Evolutionary conservation across 768 basidiomycete genomes (phyloP).

Genomic region (Podaxis sp.): DNA sequence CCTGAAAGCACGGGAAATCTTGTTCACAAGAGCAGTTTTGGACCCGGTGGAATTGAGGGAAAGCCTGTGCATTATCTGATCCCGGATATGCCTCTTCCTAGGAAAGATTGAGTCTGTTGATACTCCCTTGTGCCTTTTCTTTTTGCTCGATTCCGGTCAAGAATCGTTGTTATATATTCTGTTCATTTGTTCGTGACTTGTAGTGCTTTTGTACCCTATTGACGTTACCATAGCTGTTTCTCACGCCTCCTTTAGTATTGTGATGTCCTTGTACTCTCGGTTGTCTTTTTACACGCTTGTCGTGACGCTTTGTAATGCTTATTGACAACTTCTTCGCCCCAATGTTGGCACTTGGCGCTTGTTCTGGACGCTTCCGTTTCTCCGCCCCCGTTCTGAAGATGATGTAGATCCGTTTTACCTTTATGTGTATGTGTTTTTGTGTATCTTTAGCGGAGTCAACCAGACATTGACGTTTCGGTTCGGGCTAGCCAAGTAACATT

Average conservation of each 20-base stretch:
- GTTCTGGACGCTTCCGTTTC: not conserved
- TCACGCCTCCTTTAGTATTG: not conserved
- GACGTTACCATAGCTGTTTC: not conserved
- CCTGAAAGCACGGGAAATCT: constrained; percentile 23
- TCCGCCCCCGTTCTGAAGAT: too few species aligned
- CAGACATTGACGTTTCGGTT: too few species aligned
- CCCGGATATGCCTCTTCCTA: constrained; percentile 50
- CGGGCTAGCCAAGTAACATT: too few species aligned
- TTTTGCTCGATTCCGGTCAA: not conserved
- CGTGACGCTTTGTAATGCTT: not conserved
- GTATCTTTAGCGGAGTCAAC: too few species aligned
- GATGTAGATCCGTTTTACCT: too few species aligned
- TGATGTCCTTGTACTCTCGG: not conserved
- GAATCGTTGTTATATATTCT: not conserved
- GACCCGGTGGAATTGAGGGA: constrained; percentile 35
- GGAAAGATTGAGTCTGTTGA: constrained; percentile 17
- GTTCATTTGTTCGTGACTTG: not conserved
- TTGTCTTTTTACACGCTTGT: not conserved
- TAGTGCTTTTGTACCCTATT: not conserved
- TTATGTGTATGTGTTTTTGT: too few species aligned
- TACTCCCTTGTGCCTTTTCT: not conserved
- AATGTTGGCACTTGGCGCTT: not conserved
- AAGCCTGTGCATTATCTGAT: constrained; percentile 57
- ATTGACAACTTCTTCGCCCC: not conserved
- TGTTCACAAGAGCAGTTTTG: constrained; percentile 45